Conservation (phyloP, 1,139 yeast genomes). For the Suhomyces maxii region DNA sequence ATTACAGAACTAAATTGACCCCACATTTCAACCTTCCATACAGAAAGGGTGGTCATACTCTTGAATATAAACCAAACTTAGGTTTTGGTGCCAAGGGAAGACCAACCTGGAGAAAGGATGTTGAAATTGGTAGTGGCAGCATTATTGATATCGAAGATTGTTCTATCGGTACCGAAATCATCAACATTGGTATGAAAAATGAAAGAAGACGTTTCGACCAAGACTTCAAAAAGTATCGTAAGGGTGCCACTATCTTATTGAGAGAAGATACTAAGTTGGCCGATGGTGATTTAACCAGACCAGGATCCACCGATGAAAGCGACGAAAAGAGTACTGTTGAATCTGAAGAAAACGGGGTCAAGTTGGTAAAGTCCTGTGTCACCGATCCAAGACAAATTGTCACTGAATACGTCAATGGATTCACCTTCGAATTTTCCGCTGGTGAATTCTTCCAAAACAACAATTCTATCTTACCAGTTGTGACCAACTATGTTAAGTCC, state of each 20-base stretch:
- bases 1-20: slow-evolving; percentile 87
- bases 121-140: slow-evolving; percentile 38
- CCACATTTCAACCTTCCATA: slow-evolving; percentile 93
- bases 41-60: slow-evolving; percentile 34
- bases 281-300: slow-evolving; percentile 18
- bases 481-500: slow-evolving; percentile 75
- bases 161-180: slow-evolving; percentile 76
- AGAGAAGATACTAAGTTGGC: slow-evolving; percentile 67
- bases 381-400: slow-evolving; percentile 79
- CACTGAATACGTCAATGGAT: slow-evolving; percentile 72
- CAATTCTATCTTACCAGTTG: slow-evolving; percentile 82
- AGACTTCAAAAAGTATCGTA: slow-evolving; percentile 58
- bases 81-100: slow-evolving; percentile 89
- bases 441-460: slow-evolving; percentile 96
- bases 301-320: slow-evolving; percentile 44
- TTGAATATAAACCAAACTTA: slow-evolving; percentile 59
- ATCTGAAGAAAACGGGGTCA: slow-evolving; percentile 20
- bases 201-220: slow-evolving; percentile 59
- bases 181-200: slow-evolving; percentile 71
- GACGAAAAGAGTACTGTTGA: slow-evolving; percentile 33
- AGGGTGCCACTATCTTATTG: slow-evolving; percentile 84
- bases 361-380: slow-evolving; percentile 50
- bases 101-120: slow-evolving; percentile 64
- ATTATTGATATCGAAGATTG: slow-evolving; percentile 92
- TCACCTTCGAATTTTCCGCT: slow-evolving; percentile 82